These are phyloP conservation scores for Populus hybrid DNA, from an alignment of 441 rosid species.

Conservation along the genomic window DNA sequence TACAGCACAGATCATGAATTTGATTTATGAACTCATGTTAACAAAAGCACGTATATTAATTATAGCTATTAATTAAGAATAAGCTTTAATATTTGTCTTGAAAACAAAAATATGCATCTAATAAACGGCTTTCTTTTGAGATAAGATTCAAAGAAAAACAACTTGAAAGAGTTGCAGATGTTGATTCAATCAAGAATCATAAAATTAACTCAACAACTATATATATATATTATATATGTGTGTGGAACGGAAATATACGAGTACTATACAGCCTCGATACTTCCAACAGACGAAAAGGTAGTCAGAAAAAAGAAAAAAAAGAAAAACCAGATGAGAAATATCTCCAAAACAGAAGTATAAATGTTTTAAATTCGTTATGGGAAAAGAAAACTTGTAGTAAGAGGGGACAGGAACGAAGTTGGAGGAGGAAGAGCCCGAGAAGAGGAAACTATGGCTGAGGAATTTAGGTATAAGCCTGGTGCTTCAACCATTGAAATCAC, in stretches of 20 bases:
- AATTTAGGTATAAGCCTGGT: slow-evolving; percentile 46
- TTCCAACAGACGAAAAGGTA: slow-evolving; percentile 10
- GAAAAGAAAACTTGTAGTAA: slow-evolving; percentile 16
- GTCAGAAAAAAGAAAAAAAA: neutral
- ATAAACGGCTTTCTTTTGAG: neutral
- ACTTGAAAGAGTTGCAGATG: neutral
- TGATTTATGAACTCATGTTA: neutral
- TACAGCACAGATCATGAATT: slow-evolving; percentile 24
- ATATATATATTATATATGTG: too few relatives aligned
- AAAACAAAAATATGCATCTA: slow-evolving; percentile 7
- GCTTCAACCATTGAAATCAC: slow-evolving; percentile 45
- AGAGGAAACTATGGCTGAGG: slow-evolving; percentile 47
- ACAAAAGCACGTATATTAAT: neutral
- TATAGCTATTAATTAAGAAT: too few relatives aligned
- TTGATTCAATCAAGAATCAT: neutral
- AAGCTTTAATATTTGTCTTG: neutral
- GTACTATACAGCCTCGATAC: neutral
- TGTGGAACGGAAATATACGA: neutral
- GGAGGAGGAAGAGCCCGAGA: neutral
- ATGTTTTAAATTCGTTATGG: neutral
- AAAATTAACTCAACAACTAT: slow-evolving; percentile 15
- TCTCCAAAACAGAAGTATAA: neutral
- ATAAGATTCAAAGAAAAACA: neutral
- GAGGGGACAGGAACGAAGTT: slow-evolving; percentile 14
- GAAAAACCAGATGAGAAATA: neutral